These are phyloP conservation scores for Paratinospora sagittata DNA, from an alignment of 164 flowering plant genomes.

Conservation along the genomic window DNA sequence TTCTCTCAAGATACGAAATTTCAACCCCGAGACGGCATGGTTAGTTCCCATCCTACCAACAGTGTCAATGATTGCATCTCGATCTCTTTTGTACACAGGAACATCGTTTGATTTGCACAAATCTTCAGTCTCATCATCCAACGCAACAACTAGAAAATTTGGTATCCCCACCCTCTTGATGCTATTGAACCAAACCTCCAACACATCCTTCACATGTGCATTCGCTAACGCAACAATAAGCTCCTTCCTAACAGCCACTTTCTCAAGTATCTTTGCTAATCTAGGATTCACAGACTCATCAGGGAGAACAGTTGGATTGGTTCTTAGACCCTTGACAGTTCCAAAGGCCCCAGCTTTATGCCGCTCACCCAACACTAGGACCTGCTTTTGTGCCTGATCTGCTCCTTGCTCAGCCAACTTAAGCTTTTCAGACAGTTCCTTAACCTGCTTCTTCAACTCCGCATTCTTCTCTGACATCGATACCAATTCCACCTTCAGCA, in stretches of 20 bases:
- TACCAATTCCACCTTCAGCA: conserved; percentile 46
- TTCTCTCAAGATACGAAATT: conserved; percentile 83
- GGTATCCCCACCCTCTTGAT: conserved; percentile 70
- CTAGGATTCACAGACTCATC: conserved; percentile 83
- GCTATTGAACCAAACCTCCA: conserved; percentile 76
- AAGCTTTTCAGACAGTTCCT: conserved; percentile 57
- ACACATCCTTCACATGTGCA: conserved; percentile 62
- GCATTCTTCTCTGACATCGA: conserved; percentile 51
- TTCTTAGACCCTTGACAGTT: conserved; percentile 76
- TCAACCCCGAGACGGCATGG: conserved; percentile 88
- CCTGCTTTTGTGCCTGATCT: conserved; percentile 56
- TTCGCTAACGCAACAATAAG: conserved; percentile 81
- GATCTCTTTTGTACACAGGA: conserved; percentile 57
- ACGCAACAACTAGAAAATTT: conserved; percentile 82
- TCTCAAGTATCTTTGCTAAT: conserved; percentile 59
- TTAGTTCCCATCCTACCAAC: conserved; percentile 63
- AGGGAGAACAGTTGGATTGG: conserved; percentile 69
- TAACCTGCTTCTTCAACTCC: conserved; percentile 57
- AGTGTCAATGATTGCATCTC: conserved; percentile 58
- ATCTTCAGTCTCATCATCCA: conserved; percentile 49
- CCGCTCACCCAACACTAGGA: conserved; percentile 40
- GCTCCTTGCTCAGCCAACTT: conserved; percentile 56
- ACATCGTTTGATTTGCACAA: conserved; percentile 44
- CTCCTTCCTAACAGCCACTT: conserved; percentile 64
- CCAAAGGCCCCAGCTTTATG: conserved; percentile 87